Evolutionary conservation across 768 basidiomycete species (phyloP).

Genomic region (Mycena vulgaris): DNA sequence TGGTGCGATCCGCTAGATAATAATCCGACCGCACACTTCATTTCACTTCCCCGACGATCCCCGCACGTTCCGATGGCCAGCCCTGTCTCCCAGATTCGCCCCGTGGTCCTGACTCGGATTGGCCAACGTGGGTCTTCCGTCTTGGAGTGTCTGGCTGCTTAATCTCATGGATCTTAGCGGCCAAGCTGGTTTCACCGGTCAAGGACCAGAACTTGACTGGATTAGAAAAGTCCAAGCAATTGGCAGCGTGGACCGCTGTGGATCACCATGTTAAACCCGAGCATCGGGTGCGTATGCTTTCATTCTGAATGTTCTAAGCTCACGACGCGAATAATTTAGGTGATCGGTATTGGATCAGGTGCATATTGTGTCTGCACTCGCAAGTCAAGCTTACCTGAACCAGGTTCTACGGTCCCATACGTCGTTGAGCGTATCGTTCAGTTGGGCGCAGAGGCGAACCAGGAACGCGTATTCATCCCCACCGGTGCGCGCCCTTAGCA

Average conservation of each 20-base stretch:
- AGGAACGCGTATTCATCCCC: slow-evolving; percentile 88
- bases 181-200: slow-evolving; percentile 38
- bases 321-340: slow-evolving; percentile 58
- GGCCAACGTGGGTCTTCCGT: slow-evolving; percentile 36
- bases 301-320: slow-evolving; percentile 16
- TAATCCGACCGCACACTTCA: slow-evolving; percentile 1
- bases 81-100: slow-evolving; percentile 33
- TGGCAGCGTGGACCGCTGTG: slow-evolving; percentile 96
- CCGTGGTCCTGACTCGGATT: slow-evolving; percentile 34
- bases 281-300: slow-evolving; percentile 75
- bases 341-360: slow-evolving; percentile 93
- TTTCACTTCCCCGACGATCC: not conserved
- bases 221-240: slow-evolving; percentile 88
- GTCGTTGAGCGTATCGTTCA: slow-evolving; percentile 95
- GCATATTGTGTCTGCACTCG: slow-evolving; percentile 26
- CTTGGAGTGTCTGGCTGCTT: not conserved
- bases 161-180: slow-evolving; percentile 18
- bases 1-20: slow-evolving; percentile 12
- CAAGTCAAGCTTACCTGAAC: slow-evolving; percentile 18
- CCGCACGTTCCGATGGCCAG: slow-evolving; percentile 24
- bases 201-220: slow-evolving; percentile 50
- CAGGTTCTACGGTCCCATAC: slow-evolving; percentile 95
- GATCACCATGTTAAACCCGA: slow-evolving; percentile 88
- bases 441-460: slow-evolving; percentile 85
- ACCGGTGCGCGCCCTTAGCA: slow-evolving; percentile 73